Base-by-base conservation (phyloP, 495 filamentous ascomycete genomes). In the Penicillium salamii region DNA sequence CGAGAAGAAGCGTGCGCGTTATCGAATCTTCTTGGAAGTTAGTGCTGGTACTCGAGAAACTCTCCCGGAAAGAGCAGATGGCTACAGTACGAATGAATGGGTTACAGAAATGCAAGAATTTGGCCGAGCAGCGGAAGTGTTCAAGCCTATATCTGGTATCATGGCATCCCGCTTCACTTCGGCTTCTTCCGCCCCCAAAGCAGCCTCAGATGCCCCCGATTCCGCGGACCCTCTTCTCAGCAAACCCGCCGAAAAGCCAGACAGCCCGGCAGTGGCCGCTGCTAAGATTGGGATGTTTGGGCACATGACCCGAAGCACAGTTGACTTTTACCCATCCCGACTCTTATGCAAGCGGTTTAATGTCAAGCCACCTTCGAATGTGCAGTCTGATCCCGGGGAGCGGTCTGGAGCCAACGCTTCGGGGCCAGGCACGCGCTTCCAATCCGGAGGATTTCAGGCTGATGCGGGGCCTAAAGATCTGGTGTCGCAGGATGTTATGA, bases 221-320 rank as follows among this genome's bases (percentile, higher is more conserved):
- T 40, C 61, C 1, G 29, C 55, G 0, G 71, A 74, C 0, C 59
- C 75, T 1, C 60, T 85, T 8, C 59, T 92, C 1, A 71, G 68
- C 17, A 77, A 69, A 26, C 83, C 84, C 0, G 62, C 72, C 8
- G 74, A 77, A 31, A 95, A 88, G 55, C 75, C 79, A 1, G 77
- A 85, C 47, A 86, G 93, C 52, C 89, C 92, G 1, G 89, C 89
- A 3, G 88, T 90, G 50, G 83, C 88, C 54, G 93, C 93, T 5
- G 93, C 93, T n/a, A 86, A 79, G 51, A 63, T 96, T 55, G 90
- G 90, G 20, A 95, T 97, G 90, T 97, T 89, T 66, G 93, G 93
- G 0, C 78, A 83, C 2, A 78, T 97, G 82, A 98, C 93, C 3
- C 74, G 93, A 37, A 81, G 75, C 6, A 72, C 75, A 1, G 51